phyloP scores from a whole-genome alignment of 1,284 basidiomycete genomes.

The Apiotrichum akiyoshidainum region DNA sequence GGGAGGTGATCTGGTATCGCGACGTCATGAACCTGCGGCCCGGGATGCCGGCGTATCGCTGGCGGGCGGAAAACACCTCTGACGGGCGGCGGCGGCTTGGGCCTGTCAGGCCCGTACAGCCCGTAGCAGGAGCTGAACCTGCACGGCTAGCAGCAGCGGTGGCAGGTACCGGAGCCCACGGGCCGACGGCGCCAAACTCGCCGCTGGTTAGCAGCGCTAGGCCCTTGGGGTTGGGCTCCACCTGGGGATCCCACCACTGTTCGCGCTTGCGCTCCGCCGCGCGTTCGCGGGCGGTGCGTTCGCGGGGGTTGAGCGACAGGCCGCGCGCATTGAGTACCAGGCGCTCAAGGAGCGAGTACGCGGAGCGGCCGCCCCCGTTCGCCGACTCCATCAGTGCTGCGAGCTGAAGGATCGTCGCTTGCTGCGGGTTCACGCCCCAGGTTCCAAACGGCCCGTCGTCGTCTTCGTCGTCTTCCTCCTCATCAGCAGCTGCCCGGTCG shows the following conservation, averaged over 20 bases:
- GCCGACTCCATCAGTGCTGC: conserved; percentile 18
- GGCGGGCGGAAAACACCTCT: neutral
- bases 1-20: neutral
- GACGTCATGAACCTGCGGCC: neutral
- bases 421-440: neutral
- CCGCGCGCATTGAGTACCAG: conserved; percentile 20
- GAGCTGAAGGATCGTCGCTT: conserved; percentile 21
- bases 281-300: conserved; percentile 18
- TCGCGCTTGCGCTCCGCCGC: conserved; percentile 11
- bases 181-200: conserved; percentile 73
- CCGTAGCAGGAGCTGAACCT: no score
- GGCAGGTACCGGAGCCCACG: conserved; percentile 21
- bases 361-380: neutral
- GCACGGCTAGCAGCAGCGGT: no score
- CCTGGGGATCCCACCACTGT: conserved; percentile 54
- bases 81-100: neutral
- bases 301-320: neutral
- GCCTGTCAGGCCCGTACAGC: no score
- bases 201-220: conserved; percentile 69
- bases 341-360: conserved; percentile 21
- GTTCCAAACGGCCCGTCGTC: conserved; percentile 4
- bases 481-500: conserved; percentile 17
- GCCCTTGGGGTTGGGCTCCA: conserved; percentile 68
- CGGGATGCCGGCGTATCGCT: conserved; percentile 1
- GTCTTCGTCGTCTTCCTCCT: conserved; percentile 21